Conservation (phyloP, 2,329 filamentous ascomycete genomes). For the Coniochaeta hoffmannii region DNA sequence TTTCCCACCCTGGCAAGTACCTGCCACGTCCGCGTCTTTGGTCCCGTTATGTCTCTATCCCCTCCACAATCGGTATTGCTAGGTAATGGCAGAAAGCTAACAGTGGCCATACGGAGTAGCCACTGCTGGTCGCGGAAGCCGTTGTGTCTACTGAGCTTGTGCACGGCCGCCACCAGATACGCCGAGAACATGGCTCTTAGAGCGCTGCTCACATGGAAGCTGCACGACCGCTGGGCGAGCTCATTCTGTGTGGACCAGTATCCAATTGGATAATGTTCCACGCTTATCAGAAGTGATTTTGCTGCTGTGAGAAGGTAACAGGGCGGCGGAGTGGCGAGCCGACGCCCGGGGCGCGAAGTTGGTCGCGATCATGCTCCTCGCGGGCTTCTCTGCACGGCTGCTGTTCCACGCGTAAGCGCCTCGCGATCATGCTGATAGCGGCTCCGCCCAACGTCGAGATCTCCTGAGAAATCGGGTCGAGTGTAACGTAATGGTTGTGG, state of each 20-base stretch:
- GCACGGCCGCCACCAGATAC: conserved; percentile 46
- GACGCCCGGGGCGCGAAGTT: no score
- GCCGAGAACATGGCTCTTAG: conserved; percentile 51
- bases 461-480: background rate
- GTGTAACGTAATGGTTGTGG: no score
- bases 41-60: no score
- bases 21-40: no score
- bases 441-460: background rate
- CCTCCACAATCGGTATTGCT: no score
- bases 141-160: conserved; percentile 40
- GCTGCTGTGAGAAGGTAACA: no score
- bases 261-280: conserved; percentile 35
- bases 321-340: no score
- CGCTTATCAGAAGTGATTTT: no score
- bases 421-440: background rate
- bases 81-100: conserved; percentile 49
- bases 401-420: background rate
- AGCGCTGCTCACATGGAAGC: conserved; percentile 41
- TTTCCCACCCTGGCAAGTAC: no score
- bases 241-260: conserved; percentile 36
- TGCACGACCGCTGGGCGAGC: conserved; percentile 42
- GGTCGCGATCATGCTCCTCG: no score
- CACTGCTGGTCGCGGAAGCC: conserved; percentile 46
- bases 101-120: conserved; percentile 51
- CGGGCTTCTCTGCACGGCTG: background rate